These are phyloP conservation scores for Colletotrichum endophyticum DNA, from an alignment of 2,329 filamentous ascomycete genomes.

Conservation along the genomic window DNA sequence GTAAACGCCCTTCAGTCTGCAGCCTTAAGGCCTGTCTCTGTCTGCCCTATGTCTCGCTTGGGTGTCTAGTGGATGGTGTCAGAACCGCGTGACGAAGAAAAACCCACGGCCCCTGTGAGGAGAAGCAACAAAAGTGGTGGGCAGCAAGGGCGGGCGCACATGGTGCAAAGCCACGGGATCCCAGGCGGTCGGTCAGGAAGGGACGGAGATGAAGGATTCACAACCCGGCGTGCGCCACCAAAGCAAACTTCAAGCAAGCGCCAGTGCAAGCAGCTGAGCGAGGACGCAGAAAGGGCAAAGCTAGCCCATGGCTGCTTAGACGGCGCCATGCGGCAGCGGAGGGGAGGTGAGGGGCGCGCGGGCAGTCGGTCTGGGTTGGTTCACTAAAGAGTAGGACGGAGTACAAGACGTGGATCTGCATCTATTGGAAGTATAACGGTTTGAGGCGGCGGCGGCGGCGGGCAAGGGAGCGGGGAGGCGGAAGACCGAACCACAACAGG, in stretches of 20 bases:
- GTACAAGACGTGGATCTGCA: not conserved
- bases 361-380: not conserved
- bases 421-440: conserved; percentile 18
- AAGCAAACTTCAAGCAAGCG: not conserved
- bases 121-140: not conserved
- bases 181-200: not conserved
- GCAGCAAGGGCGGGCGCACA: not conserved
- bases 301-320: not conserved
- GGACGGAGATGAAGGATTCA: not conserved
- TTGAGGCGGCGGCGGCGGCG: not conserved
- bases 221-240: not conserved
- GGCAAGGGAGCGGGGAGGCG: conserved; percentile 9
- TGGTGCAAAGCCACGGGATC: conserved; percentile 1
- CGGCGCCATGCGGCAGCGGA: not conserved
- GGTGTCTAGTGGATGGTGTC: conserved; percentile 6
- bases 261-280: conserved; percentile 2
- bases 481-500: conserved; percentile 3
- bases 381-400: not conserved
- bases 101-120: not conserved
- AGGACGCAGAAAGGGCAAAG: not conserved
- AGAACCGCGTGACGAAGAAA: conserved; percentile 8
- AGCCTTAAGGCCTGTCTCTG: not conserved
- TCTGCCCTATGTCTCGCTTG: conserved; percentile 1
- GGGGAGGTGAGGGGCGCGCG: not conserved
- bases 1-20: not conserved